Evolutionary conservation across 2,329 filamentous ascomycete genomes (phyloP).

Genomic region (Fusarium dimerum): DNA sequence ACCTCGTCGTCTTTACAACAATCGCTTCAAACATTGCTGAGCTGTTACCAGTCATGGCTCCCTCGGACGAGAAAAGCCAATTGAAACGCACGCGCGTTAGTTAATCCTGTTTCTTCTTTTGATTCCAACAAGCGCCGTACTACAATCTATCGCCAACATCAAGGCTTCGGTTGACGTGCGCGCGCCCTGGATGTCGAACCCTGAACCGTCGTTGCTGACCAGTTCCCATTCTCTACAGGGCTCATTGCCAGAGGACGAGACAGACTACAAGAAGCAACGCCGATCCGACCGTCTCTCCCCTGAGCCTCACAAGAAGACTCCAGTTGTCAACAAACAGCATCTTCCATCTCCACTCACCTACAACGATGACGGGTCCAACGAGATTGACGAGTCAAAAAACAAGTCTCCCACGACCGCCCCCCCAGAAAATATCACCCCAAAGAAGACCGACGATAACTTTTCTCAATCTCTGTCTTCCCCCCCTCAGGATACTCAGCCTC

Average conservation of each 20-base stretch:
- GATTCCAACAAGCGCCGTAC: constrained; percentile 1
- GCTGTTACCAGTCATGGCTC: constrained; percentile 47
- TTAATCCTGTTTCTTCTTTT: constrained; percentile 26
- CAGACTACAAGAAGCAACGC: constrained; percentile 80
- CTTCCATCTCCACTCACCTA: constrained; percentile 82
- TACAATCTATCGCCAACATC: constrained; percentile 6
- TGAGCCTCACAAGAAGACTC: constrained; percentile 54
- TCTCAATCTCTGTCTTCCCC: constrained; percentile 57
- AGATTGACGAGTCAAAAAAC: constrained; percentile 60
- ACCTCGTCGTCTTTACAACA: constrained; percentile 11
- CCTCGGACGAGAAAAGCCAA: constrained; percentile 73
- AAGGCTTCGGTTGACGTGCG: constrained; percentile 4
- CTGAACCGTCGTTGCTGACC: constrained; percentile 22
- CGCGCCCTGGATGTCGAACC: constrained; percentile 12
- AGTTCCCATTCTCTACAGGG: constrained; percentile 46
- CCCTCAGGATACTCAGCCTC: constrained; percentile 61
- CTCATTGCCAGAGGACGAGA: constrained; percentile 63
- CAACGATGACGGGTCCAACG: constrained; percentile 57
- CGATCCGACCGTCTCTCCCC: constrained; percentile 72
- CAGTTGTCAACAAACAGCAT: constrained; percentile 63
- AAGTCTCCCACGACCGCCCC: constrained; percentile 73
- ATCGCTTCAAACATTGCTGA: constrained; percentile 20
- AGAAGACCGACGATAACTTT: constrained; percentile 50
- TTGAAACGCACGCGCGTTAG: constrained; percentile 80
- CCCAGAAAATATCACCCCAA: constrained; percentile 55